Evolutionary conservation across 805 yeast species (phyloP).

Genomic region (Ogataea neopini): DNA sequence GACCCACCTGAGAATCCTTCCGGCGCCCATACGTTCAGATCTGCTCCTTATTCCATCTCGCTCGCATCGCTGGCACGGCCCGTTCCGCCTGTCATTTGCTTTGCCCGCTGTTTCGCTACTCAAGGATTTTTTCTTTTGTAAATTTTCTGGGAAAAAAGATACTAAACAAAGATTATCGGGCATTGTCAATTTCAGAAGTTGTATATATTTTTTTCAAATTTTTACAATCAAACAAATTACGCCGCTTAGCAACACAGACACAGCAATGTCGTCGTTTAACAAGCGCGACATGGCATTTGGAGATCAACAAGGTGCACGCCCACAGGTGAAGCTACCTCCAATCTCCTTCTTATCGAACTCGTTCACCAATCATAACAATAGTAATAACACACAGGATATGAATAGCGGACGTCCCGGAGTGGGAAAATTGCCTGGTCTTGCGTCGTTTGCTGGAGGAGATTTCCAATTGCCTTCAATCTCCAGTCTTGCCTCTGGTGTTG

Average conservation of each 20-base stretch:
- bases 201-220: background rate
- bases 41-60: too few relatives aligned
- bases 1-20: too few relatives aligned
- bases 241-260: background rate
- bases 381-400: slow-evolving; percentile 3
- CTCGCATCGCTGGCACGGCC: too few relatives aligned
- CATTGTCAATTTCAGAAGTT: background rate
- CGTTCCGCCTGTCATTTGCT: too few relatives aligned
- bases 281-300: slow-evolving; percentile 10
- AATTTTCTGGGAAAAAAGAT: background rate
- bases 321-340: slow-evolving; percentile 29
- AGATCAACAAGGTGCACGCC: slow-evolving; percentile 7
- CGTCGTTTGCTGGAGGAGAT: slow-evolving; percentile 13
- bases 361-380: slow-evolving; percentile 9
- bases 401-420: background rate
- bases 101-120: too few relatives aligned
- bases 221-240: background rate
- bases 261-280: slow-evolving; percentile 12
- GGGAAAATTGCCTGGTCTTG: slow-evolving; percentile 7
- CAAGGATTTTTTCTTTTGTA: background rate
- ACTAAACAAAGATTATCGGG: slow-evolving; percentile 1
- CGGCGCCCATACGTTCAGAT: too few relatives aligned
- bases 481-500: slow-evolving; percentile 9
- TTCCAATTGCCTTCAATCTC: slow-evolving; percentile 24
- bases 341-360: slow-evolving; percentile 27